Percentiles rank a stretch among this genome's conserved stretches.
These are phyloP conservation scores for Entomophthora muscae DNA, from an alignment of 371 early-diverging fungal genomes.

Conservation along the genomic window DNA sequence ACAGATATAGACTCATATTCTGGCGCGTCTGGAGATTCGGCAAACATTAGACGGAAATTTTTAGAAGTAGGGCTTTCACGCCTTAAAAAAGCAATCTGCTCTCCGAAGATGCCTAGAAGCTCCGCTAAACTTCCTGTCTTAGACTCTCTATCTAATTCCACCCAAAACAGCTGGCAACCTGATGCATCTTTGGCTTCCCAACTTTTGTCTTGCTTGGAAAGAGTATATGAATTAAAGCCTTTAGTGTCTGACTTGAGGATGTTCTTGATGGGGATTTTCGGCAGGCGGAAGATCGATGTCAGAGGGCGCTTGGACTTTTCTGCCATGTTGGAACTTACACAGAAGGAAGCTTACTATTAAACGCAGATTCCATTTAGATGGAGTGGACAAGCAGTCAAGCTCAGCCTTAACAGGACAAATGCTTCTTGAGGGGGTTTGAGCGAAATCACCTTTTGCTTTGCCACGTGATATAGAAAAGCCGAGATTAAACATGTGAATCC, in stretches of 20 bases:
- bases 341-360: no score
- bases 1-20: not conserved
- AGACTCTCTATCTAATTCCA: not conserved
- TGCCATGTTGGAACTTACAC: not conserved
- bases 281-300: not conserved
- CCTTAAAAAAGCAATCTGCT: not conserved
- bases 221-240: not conserved
- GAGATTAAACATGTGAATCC: no score
- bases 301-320: not conserved
- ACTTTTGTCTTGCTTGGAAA: not conserved
- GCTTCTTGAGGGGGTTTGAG: no score
- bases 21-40: not conserved
- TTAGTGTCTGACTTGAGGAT: not conserved
- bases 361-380: no score
- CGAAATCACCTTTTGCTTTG: no score
- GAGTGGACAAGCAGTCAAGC: no score
- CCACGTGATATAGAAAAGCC: no score
- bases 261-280: conserved; percentile 1
- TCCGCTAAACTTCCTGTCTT: not conserved
- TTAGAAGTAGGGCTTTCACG: not conserved
- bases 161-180: conserved; percentile 1
- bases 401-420: no score
- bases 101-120: conserved; percentile 2
- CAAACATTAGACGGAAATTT: not conserved
- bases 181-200: conserved; percentile 1